A percentile compares a stretch with the other conserved stretches of the same genome.
phyloP scores from a whole-genome alignment of 768 basidiomycete genomes.

The Rhodosporidiobolus sp. region DNA sequence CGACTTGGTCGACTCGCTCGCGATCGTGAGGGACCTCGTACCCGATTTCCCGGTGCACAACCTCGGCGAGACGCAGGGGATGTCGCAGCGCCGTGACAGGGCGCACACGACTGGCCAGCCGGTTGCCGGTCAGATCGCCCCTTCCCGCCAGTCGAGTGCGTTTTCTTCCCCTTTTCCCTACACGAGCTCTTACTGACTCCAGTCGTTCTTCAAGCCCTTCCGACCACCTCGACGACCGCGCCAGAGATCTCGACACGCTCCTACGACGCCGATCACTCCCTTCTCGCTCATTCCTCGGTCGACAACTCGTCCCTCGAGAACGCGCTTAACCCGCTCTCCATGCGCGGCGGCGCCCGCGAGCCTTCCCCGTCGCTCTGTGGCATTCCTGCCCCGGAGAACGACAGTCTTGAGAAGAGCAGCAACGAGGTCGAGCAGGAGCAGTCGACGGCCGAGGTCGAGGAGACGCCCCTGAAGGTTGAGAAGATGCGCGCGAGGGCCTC shows the following conservation, averaged over 20 bases:
- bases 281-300: not conserved
- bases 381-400: too few species aligned
- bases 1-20: constrained; percentile 8
- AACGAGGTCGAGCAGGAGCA: not conserved
- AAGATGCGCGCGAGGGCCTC: constrained; percentile 3
- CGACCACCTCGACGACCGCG: not conserved
- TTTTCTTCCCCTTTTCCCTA: too few species aligned
- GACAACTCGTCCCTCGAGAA: not conserved
- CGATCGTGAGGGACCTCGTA: not conserved
- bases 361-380: constrained; percentile 5
- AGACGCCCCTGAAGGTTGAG: constrained; percentile 20
- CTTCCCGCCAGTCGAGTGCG: not conserved
- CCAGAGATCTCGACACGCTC: constrained; percentile 15
- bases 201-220: not conserved
- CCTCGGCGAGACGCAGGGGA: constrained; percentile 4
- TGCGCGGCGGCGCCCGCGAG: not conserved
- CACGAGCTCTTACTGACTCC: not conserved
- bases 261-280: constrained; percentile 29
- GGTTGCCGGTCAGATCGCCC: not conserved
- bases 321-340: not conserved
- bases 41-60: not conserved
- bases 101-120: too few species aligned
- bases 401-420: too few species aligned
- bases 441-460: constrained; percentile 14
- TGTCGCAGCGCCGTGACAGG: too few species aligned